Evolutionary conservation across 257 asterid genomes (phyloP).

Genomic region (Osmanthus fragrans): DNA sequence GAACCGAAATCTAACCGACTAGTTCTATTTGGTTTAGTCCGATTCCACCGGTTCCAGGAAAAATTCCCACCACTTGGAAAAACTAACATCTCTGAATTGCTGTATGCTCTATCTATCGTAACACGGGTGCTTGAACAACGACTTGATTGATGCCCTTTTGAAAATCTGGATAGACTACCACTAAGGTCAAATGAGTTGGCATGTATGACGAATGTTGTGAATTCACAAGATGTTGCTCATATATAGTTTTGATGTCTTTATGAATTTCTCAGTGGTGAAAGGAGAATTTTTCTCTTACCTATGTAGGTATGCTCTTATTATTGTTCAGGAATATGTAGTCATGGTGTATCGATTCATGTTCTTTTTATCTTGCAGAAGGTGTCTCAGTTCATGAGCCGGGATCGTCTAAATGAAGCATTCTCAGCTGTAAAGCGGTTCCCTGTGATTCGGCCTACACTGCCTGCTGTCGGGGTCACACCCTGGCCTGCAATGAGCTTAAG

Average conservation of each 20-base stretch:
- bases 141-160: too few species aligned
- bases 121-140: too few species aligned
- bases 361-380: constrained; percentile 61
- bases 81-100: too few species aligned
- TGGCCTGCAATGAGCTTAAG: constrained; percentile 79
- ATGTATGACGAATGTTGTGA: too few species aligned
- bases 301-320: not conserved
- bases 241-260: not conserved
- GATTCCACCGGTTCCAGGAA: too few species aligned
- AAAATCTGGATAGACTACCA: too few species aligned
- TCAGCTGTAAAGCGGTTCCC: constrained; percentile 88
- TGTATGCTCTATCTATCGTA: too few species aligned
- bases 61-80: too few species aligned
- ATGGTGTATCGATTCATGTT: not conserved
- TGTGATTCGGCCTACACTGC: constrained; percentile 72
- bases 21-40: too few species aligned
- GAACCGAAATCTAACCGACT: too few species aligned
- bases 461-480: constrained; percentile 53
- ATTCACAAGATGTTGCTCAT: not conserved
- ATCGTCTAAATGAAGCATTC: constrained; percentile 91
- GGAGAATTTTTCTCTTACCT: not conserved
- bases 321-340: not conserved
- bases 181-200: too few species aligned
- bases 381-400: constrained; percentile 88
- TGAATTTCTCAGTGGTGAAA: not conserved